These are phyloP conservation scores for Nicotiana tabacum DNA, from an alignment of 257 asterid genomes.

Conservation along the genomic window DNA sequence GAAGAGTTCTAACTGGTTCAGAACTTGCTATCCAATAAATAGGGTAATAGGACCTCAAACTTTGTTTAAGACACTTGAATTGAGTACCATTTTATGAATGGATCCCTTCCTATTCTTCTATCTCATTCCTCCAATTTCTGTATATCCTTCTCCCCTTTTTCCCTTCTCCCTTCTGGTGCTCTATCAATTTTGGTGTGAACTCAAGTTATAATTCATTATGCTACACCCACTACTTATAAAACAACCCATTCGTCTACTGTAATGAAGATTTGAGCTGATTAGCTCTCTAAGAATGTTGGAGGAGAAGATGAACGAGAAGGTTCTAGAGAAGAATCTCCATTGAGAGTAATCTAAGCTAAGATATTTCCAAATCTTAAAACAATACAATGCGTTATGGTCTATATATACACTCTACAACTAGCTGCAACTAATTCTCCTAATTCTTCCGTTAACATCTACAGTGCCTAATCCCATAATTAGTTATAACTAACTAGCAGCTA, in stretches of 20 bases:
- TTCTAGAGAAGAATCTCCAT: no score
- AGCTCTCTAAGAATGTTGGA: no score
- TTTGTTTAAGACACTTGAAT: neutral
- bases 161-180: neutral
- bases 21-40: neutral
- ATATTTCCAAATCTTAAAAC: no score
- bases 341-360: no score
- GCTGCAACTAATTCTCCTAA: no score
- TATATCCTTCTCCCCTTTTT: neutral
- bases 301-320: no score
- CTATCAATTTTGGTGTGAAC: neutral
- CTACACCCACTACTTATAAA: neutral
- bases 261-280: no score
- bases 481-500: no score
- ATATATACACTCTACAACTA: no score
- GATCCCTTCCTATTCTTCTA: neutral
- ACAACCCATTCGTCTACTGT: neutral
- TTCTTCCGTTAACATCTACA: no score
- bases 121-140: neutral
- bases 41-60: neutral
- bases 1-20: neutral
- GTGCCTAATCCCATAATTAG: no score
- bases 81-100: neutral
- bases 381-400: no score
- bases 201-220: neutral